Conservation (phyloP, 352 stramenopile species). For the Phytophthora pinifolia region DNA sequence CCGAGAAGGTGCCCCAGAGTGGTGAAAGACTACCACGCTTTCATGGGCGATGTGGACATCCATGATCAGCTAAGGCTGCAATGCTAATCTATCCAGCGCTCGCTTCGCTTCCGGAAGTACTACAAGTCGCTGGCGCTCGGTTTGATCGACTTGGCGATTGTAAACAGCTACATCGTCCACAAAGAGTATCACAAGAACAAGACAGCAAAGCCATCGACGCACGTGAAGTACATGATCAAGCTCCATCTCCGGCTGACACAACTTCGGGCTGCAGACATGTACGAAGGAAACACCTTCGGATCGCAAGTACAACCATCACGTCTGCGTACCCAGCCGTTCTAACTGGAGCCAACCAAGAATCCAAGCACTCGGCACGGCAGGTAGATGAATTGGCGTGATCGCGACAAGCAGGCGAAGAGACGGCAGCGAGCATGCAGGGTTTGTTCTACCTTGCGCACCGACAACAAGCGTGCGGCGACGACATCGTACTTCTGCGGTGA, state of each 20-base stretch:
- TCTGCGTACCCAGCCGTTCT: too few species aligned
- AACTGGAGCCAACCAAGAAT: background rate
- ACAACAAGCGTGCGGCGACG: background rate
- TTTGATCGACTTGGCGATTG: conserved; percentile 16
- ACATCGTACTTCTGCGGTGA: background rate
- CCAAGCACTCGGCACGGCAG: background rate
- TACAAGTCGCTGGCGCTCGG: conserved; percentile 23
- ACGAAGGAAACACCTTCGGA: conserved; percentile 11
- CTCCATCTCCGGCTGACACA: conserved; percentile 6
- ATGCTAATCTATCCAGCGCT: conserved; percentile 13
- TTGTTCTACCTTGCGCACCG: background rate
- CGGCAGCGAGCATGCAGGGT: background rate
- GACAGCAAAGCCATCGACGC: background rate
- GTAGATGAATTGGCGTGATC: background rate
- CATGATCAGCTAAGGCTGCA: conserved; percentile 19
- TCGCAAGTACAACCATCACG: background rate
- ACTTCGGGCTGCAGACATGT: conserved; percentile 9
- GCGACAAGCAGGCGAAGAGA: background rate
- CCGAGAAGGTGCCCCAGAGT: background rate
- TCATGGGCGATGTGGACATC: conserved; percentile 18
- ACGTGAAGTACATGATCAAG: conserved; percentile 17
- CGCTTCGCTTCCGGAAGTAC: conserved; percentile 19
- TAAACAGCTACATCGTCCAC: conserved; percentile 26
- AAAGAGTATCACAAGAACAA: conserved; percentile 7
- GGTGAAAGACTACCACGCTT: conserved; percentile 12